phyloP scores from a whole-genome alignment of 768 basidiomycete genomes.

The Suillus brevipes region DNA sequence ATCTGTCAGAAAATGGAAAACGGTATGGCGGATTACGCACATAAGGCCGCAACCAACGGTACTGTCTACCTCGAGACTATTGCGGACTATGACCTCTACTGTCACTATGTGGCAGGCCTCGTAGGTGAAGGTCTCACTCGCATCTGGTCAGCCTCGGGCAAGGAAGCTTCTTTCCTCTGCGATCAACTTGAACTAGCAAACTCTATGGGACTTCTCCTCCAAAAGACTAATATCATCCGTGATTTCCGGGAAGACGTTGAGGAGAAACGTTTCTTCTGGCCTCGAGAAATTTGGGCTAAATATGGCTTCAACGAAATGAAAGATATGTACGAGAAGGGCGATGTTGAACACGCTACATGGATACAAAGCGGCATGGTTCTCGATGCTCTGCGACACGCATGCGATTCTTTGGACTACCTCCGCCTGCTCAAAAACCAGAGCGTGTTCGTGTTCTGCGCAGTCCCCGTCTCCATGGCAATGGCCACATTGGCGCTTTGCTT shows the following conservation, averaged over 20 bases:
- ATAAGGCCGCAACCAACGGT: constrained; percentile 72
- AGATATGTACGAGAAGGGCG: constrained; percentile 61
- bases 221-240: constrained; percentile 98
- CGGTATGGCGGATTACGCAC: constrained; percentile 96
- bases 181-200: constrained; percentile 86
- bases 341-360: constrained; percentile 69
- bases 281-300: constrained; percentile 84
- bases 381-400: constrained; percentile 81
- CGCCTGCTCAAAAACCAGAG: constrained; percentile 83
- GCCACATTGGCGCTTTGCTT: constrained; percentile 91
- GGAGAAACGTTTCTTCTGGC: constrained; percentile 90
- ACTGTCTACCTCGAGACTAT: constrained; percentile 71
- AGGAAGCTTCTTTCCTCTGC: constrained; percentile 73
- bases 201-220: constrained; percentile 92
- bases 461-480: constrained; percentile 94
- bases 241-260: constrained; percentile 93
- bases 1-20: constrained; percentile 84
- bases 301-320: constrained; percentile 73
- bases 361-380: constrained; percentile 87
- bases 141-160: constrained; percentile 82
- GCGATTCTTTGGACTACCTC: constrained; percentile 89
- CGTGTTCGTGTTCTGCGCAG: constrained; percentile 94
- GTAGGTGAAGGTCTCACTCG: constrained; percentile 95
- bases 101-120: constrained; percentile 97
- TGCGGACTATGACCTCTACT: constrained; percentile 94